Percentiles rank a stretch among this genome's conserved stretches.
phyloP scores from a whole-genome alignment of 805 yeast species.

The Candida germanica region DNA sequence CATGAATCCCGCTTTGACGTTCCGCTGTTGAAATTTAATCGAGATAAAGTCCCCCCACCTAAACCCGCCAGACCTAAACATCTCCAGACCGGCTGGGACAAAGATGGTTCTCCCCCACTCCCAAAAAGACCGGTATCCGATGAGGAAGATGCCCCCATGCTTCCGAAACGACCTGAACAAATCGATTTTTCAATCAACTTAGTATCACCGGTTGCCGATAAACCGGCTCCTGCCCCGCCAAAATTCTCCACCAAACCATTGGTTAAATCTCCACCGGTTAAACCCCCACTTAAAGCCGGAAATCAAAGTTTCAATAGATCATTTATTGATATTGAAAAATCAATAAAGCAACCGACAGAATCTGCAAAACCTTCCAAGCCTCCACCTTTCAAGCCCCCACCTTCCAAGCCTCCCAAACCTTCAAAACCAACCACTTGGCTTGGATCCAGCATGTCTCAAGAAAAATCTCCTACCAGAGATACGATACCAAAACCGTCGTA shows the following conservation, averaged over 20 bases:
- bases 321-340: slow-evolving; percentile 20
- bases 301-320: slow-evolving; percentile 12
- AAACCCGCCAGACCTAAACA: slow-evolving; percentile 8
- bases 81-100: slow-evolving; percentile 5
- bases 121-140: slow-evolving; percentile 8
- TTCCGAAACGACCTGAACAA: slow-evolving; percentile 2
- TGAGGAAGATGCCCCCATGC: slow-evolving; percentile 1
- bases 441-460: slow-evolving; percentile 8
- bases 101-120: slow-evolving; percentile 6
- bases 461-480: slow-evolving; percentile 1
- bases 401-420: slow-evolving; percentile 6
- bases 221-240: neutral
- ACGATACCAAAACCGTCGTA: slow-evolving; percentile 14
- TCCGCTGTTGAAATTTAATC: slow-evolving; percentile 12
- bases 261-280: neutral
- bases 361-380: neutral
- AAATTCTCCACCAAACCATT: no score
- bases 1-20: slow-evolving; percentile 1
- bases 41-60: slow-evolving; percentile 5
- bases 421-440: slow-evolving; percentile 12
- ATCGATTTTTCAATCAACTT: slow-evolving; percentile 3
- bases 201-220: slow-evolving; percentile 1
- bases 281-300: neutral
- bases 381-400: neutral
- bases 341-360: slow-evolving; percentile 11